Evolutionary conservation across 352 stramenopile species (phyloP).

Genomic region (Pythium chondricola): DNA sequence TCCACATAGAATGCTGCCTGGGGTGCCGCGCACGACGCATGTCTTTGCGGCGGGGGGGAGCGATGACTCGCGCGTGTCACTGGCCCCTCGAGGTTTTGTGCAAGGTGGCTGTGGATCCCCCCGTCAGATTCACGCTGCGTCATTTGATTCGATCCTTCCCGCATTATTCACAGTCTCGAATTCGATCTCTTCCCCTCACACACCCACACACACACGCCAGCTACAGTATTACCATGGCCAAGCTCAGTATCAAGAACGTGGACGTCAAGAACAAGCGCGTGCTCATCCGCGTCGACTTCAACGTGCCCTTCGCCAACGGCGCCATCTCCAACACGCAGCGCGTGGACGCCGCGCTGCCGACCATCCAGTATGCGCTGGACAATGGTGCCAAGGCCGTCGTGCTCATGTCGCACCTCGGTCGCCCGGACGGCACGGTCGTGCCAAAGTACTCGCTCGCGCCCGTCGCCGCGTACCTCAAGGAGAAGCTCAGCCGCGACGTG

Average conservation of each 20-base stretch:
- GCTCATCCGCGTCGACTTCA: constrained; percentile 99
- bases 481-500: constrained; percentile 90
- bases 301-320: constrained; percentile 96
- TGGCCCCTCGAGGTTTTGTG: constrained; percentile 7
- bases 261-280: constrained; percentile 97
- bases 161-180: constrained; percentile 12
- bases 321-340: constrained; percentile 98
- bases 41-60: constrained; percentile 8
- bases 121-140: constrained; percentile 9
- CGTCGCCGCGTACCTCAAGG: constrained; percentile 89
- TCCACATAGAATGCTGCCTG: no score
- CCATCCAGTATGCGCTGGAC: constrained; percentile 95
- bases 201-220: no score
- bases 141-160: neutral
- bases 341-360: constrained; percentile 95
- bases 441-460: constrained; percentile 96
- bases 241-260: constrained; percentile 90
- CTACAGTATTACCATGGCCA: constrained; percentile 73
- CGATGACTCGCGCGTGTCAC: constrained; percentile 25
- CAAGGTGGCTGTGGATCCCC: constrained; percentile 4
- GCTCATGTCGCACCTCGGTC: constrained; percentile 97
- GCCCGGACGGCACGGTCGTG: constrained; percentile 91
- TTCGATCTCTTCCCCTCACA: constrained; percentile 8
- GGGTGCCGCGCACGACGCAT: no score
- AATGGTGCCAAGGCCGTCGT: constrained; percentile 98